These are phyloP conservation scores for Neonectria neomacrospora DNA, from an alignment of 2,329 filamentous ascomycete genomes.

Conservation along the genomic window DNA sequence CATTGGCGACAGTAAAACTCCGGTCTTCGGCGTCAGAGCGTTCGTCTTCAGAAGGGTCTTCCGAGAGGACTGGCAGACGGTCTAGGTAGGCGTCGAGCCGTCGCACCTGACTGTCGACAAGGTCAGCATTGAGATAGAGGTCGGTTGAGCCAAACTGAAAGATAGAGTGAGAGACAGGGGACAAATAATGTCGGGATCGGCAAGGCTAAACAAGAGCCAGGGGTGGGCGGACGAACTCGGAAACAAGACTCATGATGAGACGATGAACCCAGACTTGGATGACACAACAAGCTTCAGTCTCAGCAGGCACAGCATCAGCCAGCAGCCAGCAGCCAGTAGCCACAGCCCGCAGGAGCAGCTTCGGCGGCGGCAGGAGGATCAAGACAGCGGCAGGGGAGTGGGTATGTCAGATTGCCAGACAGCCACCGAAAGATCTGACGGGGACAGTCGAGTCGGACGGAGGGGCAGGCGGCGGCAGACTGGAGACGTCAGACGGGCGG, in stretches of 20 bases:
- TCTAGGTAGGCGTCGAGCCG: slow-evolving; percentile 74
- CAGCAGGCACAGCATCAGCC: slow-evolving; percentile 31
- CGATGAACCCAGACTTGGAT: slow-evolving; percentile 29
- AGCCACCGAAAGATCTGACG: slow-evolving; percentile 10
- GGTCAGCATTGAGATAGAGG: slow-evolving; percentile 28
- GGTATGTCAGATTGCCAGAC: neutral
- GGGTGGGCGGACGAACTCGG: slow-evolving; percentile 44
- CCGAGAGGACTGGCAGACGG: slow-evolving; percentile 60
- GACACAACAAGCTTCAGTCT: slow-evolving; percentile 20
- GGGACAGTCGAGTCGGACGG: slow-evolving; percentile 20
- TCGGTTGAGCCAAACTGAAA: slow-evolving; percentile 17
- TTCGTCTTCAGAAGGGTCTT: slow-evolving; percentile 56
- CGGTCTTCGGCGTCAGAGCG: slow-evolving; percentile 51
- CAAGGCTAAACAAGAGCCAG: slow-evolving; percentile 18
- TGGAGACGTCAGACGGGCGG: slow-evolving; percentile 11
- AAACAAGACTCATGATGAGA: slow-evolving; percentile 45
- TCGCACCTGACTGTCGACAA: slow-evolving; percentile 64
- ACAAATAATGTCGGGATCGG: neutral
- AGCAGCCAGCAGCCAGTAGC: slow-evolving; percentile 31
- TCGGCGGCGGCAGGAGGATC: slow-evolving; percentile 2
- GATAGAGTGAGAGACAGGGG: slow-evolving; percentile 13
- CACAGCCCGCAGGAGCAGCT: slow-evolving; percentile 14
- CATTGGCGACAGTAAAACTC: slow-evolving; percentile 51
- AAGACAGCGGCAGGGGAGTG: neutral
- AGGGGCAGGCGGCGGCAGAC: slow-evolving; percentile 21